Base-by-base conservation (phyloP, 306 rosid genomes). In the Coriaria nepalensis region DNA sequence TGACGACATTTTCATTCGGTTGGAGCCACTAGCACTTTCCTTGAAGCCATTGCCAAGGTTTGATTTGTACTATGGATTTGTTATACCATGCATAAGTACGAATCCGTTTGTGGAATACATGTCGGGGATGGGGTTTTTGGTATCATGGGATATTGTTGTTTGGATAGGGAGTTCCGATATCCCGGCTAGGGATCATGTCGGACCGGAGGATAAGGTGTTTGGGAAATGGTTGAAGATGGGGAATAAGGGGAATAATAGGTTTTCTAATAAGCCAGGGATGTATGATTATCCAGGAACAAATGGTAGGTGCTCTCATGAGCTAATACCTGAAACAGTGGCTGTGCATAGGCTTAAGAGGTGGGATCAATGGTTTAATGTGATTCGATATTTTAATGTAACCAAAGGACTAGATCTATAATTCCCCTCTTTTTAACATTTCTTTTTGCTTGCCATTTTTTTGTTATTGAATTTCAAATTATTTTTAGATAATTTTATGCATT, bases 121-220 rank as follows among this genome's bases (percentile, higher is more conserved):
- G 68, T 64, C 67, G 1, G 60, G 68, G n/a, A 70, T 64, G 71
- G 52, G 71, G 8, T 64, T 53, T 48, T 32, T 70, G 76, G 4
- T 64, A 47, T 65, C 64, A 6, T 64, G 71, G 76, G 76, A 70
- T 52, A 37, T 64, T 53, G 68, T 70, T 40, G 64, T 59, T 34
- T 59, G 71, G 71, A 70, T 70, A 9, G 50, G 49, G 8, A 33
- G 12, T 6, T 70, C 56, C 5, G 10, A 55, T 1, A 64, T 64
- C 10, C 55, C 63, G 0, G 41, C 7, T 29, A 35, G 10, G 9
- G 12, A 49, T 5, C n/a, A 36, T 35, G 12, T 53, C 2, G 71
- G 71, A 5, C 71, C 67, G 2, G 71, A 70, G 57, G 67, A 64
- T 54, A 64, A 56, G 57, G 2, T 55, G 50, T 54, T 64, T 2